Evolutionary conservation across 2,329 filamentous ascomycete species (phyloP), one percentile per base, ranked within the genome.

Genomic region (Aureobasidium musti): DNA sequence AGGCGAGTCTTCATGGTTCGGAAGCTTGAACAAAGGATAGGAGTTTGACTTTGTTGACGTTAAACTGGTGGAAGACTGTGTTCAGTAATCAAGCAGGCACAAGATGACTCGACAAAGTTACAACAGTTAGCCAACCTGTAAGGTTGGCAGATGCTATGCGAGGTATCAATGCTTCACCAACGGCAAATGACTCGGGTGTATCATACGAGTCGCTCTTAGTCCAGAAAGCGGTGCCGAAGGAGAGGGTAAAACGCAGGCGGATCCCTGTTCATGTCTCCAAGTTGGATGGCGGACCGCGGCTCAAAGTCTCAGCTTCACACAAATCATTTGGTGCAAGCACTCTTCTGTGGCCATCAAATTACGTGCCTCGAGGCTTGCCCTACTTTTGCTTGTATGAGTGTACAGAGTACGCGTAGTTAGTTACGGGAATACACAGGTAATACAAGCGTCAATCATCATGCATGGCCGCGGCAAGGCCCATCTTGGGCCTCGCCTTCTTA

Each of bases 191-290:
- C 33, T 30, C 41, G 21, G 21, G 21, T 35, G 45, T 7, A 39
- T 52, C 21, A 50, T 39, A 21, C 47, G 59, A 63, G 45, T 52
- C 30, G 28, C 59, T 28, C 28, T 52, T 6, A 19, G 28, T 28
- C 45, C 8, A 21, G 8, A 5, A 23, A n/a, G 54, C 39, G 39
- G 37, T 49, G 23, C 59, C 41, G 59, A 52, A 45, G 59, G 47
- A 47, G 21, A 39, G 59, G 37, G 59, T 35, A 63, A 63, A 63
- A 63, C 14, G 21, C 41, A 41, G 59, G 35, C 33, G 7, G 28
- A 63, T 63, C 59, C 57, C 45, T 63, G 59, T 63, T 63, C 59
- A 52, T 63, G 59, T 63, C 59, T 63, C 47, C 47, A 63, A 28
- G 43, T 61, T 30, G 21, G n/a, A n/a, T 37, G 57, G 45, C 26